Evolutionary conservation across 2,329 filamentous ascomycete species (phyloP).

Genomic region (Colletotrichum phormii): DNA sequence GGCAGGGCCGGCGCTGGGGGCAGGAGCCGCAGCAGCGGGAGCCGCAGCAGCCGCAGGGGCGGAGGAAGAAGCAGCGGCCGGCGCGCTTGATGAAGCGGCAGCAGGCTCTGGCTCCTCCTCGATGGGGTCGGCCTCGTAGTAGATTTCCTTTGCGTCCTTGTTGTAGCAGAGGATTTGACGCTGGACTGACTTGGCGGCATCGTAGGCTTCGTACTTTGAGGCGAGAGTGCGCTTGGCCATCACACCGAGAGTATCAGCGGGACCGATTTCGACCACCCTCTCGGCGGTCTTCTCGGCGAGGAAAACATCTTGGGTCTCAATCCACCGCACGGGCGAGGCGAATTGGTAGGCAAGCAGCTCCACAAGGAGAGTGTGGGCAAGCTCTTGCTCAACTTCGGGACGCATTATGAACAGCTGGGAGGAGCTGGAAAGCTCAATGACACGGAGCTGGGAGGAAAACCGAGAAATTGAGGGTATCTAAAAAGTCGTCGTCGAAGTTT

Average conservation of each 20-base stretch:
- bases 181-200: slow-evolving; percentile 95
- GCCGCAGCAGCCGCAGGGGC: slow-evolving; percentile 62
- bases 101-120: slow-evolving; percentile 85
- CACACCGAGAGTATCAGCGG: slow-evolving; percentile 93
- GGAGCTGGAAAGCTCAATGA: slow-evolving; percentile 34
- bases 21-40: slow-evolving; percentile 66
- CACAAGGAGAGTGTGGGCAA: slow-evolving; percentile 96
- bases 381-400: slow-evolving; percentile 99
- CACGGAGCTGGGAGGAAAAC: slow-evolving; percentile 37
- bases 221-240: slow-evolving; percentile 98
- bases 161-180: slow-evolving; percentile 99
- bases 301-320: slow-evolving; percentile 99
- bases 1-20: slow-evolving; percentile 84
- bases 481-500: slow-evolving; percentile 25
- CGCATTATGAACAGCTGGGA: slow-evolving; percentile 74
- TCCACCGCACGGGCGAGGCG: slow-evolving; percentile 98
- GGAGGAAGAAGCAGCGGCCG: slow-evolving; percentile 52
- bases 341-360: slow-evolving; percentile 99
- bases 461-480: slow-evolving; percentile 35
- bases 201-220: slow-evolving; percentile 98
- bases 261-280: slow-evolving; percentile 97
- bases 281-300: slow-evolving; percentile 96
- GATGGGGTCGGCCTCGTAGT: slow-evolving; percentile 96
- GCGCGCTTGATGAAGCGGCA: slow-evolving; percentile 58
- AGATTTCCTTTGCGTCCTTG: slow-evolving; percentile 99